Conservation (phyloP, 2,329 filamentous ascomycete species). For the Monilinia polystroma region DNA sequence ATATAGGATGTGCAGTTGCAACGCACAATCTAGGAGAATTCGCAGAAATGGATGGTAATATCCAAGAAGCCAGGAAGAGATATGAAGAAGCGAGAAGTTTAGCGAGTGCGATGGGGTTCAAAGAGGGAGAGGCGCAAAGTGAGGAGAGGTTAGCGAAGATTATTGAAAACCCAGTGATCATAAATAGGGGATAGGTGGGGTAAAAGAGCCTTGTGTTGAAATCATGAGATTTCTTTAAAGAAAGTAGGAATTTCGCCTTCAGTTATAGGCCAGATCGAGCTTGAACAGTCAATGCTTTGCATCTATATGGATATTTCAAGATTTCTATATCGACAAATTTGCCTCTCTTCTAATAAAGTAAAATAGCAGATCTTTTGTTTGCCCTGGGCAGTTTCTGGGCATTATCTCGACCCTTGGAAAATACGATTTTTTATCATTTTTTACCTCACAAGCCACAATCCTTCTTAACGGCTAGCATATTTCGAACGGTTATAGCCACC, state of each 20-base stretch:
- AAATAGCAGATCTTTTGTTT: neutral
- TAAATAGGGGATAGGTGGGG: neutral
- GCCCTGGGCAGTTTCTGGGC: neutral
- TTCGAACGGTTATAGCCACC: too few relatives aligned
- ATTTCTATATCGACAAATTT: slow-evolving; percentile 2
- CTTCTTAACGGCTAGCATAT: too few relatives aligned
- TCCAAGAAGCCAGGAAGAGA: slow-evolving; percentile 61
- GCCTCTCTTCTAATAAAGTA: neutral
- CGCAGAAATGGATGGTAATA: slow-evolving; percentile 69
- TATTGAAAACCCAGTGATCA: neutral
- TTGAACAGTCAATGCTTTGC: neutral
- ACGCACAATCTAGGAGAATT: slow-evolving; percentile 87
- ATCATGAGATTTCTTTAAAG: neutral
- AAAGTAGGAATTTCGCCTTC: neutral
- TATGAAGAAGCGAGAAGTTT: slow-evolving; percentile 69
- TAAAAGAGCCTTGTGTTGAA: neutral
- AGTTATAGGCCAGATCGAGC: neutral
- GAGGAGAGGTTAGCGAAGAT: slow-evolving; percentile 49
- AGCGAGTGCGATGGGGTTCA: slow-evolving; percentile 54
- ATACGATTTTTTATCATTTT: neutral
- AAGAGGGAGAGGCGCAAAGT: slow-evolving; percentile 53
- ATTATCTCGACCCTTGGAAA: neutral
- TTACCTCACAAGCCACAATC: too few relatives aligned
- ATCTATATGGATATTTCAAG: neutral
- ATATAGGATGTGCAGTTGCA: slow-evolving; percentile 77